A percentile compares a stretch with the other conserved stretches of the same genome.
Evolutionary conservation across 2,329 filamentous ascomycete genomes (phyloP).

Genomic region (Penicillium italicum): DNA sequence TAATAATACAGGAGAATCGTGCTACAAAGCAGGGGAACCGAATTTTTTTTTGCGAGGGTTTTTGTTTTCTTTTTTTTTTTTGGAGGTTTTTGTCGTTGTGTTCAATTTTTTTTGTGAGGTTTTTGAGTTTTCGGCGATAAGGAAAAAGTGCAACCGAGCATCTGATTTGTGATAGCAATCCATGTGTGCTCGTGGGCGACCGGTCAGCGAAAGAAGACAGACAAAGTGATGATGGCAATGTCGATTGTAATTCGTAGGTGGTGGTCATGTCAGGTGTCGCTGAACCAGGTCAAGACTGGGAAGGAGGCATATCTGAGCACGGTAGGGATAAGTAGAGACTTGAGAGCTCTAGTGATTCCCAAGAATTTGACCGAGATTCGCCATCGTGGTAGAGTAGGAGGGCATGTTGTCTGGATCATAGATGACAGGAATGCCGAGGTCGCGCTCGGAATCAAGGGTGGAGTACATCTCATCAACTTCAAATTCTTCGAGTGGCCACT

Average conservation of each 20-base stretch:
- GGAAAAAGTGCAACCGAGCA: neutral
- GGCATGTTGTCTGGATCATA: neutral
- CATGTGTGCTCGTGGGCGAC: neutral
- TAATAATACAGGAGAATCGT: neutral
- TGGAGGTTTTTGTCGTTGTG: no score
- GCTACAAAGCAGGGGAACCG: neutral
- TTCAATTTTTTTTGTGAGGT: neutral
- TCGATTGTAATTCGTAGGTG: neutral
- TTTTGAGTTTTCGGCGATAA: neutral
- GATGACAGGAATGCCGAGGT: neutral
- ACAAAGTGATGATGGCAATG: no score
- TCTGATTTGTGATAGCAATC: neutral
- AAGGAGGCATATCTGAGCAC: neutral
- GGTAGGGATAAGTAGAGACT: neutral
- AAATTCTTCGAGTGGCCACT: neutral
- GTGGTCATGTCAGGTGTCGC: neutral
- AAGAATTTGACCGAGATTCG: neutral
- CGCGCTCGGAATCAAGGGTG: neutral
- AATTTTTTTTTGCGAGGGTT: neutral
- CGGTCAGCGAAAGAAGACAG: no score
- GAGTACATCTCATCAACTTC: constrained; percentile 44
- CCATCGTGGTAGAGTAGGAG: neutral
- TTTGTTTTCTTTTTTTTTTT: neutral
- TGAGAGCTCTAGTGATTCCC: neutral
- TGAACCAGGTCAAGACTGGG: neutral